These are phyloP conservation scores for Royoungia palumana DNA, from an alignment of 768 basidiomycete species.

Conservation along the genomic window DNA sequence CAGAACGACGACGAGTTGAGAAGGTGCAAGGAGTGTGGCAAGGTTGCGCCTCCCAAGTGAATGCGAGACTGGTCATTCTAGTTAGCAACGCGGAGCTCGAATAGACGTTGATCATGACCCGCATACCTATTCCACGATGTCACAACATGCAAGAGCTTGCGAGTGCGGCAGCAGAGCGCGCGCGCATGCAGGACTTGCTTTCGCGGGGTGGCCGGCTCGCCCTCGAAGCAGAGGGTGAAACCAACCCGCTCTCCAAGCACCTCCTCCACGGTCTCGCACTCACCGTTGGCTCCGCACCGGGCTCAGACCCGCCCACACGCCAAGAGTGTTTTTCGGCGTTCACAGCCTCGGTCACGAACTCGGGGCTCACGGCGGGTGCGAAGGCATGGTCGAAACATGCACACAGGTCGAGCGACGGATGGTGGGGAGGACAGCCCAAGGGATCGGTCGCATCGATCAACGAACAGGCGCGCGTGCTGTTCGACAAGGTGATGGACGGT, in stretches of 20 bases:
- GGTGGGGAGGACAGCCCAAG: slow-evolving; percentile 55
- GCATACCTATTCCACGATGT: slow-evolving; percentile 36
- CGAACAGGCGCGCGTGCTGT: slow-evolving; percentile 46
- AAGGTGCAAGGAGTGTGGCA: slow-evolving; percentile 70
- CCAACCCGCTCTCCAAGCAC: slow-evolving; percentile 41
- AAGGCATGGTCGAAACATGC: slow-evolving; percentile 68
- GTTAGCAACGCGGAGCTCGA: slow-evolving; percentile 15
- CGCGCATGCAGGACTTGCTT: slow-evolving; percentile 26
- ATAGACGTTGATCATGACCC: not conserved
- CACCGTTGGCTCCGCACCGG: slow-evolving; percentile 57
- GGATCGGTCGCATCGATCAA: slow-evolving; percentile 55
- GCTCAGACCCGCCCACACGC: slow-evolving; percentile 46
- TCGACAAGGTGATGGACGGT: slow-evolving; percentile 49
- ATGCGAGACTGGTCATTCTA: not conserved
- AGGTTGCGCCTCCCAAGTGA: slow-evolving; percentile 56
- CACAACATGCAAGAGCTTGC: slow-evolving; percentile 44
- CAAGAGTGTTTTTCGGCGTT: slow-evolving; percentile 54
- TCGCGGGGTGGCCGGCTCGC: slow-evolving; percentile 2
- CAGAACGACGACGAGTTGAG: slow-evolving; percentile 61
- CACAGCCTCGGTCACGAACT: slow-evolving; percentile 42
- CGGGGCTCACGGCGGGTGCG: slow-evolving; percentile 54
- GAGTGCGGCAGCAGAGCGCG: slow-evolving; percentile 36
- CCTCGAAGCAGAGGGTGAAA: slow-evolving; percentile 15
- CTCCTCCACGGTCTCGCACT: slow-evolving; percentile 53
- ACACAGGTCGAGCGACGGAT: slow-evolving; percentile 49